Evolutionary conservation across 169 alveolate species (phyloP).

Genomic region (Plasmodium chabaudi): DNA sequence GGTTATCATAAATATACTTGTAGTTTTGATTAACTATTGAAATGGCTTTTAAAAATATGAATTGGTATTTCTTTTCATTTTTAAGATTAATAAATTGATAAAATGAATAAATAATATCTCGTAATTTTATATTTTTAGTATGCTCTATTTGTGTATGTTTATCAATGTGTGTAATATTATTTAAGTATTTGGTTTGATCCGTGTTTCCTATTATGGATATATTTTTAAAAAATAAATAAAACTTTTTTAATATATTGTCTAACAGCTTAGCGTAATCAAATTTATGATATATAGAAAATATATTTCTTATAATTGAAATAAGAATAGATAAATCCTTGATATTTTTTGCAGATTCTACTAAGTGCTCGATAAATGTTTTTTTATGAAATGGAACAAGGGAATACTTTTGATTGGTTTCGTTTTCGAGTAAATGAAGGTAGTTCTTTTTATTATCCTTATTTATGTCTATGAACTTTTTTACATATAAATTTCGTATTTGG

Average conservation of each 20-base stretch:
- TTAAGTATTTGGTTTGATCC: neutral
- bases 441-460: neutral
- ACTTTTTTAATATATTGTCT: slow-evolving; percentile 31
- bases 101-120: slow-evolving; percentile 61
- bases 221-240: slow-evolving; percentile 24
- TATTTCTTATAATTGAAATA: slow-evolving; percentile 47
- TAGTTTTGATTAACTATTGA: slow-evolving; percentile 19
- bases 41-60: slow-evolving; percentile 36
- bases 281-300: slow-evolving; percentile 18
- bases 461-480: slow-evolving; percentile 9
- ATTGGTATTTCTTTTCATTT: slow-evolving; percentile 7
- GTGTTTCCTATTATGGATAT: neutral
- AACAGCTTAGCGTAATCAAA: slow-evolving; percentile 25
- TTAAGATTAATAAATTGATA: slow-evolving; percentile 42
- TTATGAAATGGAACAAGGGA: slow-evolving; percentile 28
- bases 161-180: neutral
- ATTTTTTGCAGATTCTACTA: slow-evolving; percentile 41
- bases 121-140: slow-evolving; percentile 16
- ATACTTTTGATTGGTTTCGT: neutral
- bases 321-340: slow-evolving; percentile 48
- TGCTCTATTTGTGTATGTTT: slow-evolving; percentile 6
- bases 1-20: neutral
- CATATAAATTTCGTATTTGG: slow-evolving; percentile 20
- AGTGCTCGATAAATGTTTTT: slow-evolving; percentile 49
- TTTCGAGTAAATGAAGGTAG: neutral